Conservation (phyloP, 306 rosid genomes). For the Castanea crenata region DNA sequence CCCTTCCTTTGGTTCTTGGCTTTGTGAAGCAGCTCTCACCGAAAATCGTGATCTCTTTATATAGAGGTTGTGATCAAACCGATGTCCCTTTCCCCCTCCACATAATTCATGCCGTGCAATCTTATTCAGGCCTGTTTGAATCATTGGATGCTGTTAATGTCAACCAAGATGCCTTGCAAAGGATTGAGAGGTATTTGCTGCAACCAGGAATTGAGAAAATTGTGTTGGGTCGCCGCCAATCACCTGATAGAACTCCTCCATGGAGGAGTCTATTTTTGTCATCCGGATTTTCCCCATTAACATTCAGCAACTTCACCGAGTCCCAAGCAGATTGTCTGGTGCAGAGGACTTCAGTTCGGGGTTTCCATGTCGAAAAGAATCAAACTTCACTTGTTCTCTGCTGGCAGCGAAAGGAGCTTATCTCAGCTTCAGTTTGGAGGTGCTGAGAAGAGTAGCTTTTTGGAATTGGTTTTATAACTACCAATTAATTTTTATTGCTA, state of each 20-base stretch:
- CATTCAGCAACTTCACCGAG: conserved; percentile 80
- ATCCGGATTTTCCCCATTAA: conserved; percentile 68
- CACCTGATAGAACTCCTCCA: conserved; percentile 41
- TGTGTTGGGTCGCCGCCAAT: conserved; percentile 39
- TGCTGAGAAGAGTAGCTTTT: conserved; percentile 49
- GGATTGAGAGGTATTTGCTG: conserved; percentile 67
- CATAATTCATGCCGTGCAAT: conserved; percentile 48
- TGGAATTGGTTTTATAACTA: conserved; percentile 36
- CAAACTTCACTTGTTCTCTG: conserved; percentile 72
- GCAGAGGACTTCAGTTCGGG: conserved; percentile 69
- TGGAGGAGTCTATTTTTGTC: conserved; percentile 62
- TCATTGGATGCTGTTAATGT: conserved; percentile 74
- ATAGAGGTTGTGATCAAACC: conserved; percentile 56
- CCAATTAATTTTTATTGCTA: conserved; percentile 35
- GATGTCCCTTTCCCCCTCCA: conserved; percentile 66
- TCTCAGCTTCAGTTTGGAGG: conserved; percentile 78
- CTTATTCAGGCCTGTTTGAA: conserved; percentile 58
- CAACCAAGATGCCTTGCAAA: conserved; percentile 59
- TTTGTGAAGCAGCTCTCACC: conserved; percentile 77
- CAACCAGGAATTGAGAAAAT: conserved; percentile 79
- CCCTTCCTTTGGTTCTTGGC: conserved; percentile 56
- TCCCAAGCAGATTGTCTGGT: conserved; percentile 90
- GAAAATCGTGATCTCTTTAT: conserved; percentile 65
- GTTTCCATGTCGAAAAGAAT: conserved; percentile 73
- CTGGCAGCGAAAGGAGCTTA: conserved; percentile 82